Evolutionary conservation across 177 flowering plant species (phyloP), one percentile per base, ranked within the genome.

Genomic region (Vitis hybrid): DNA sequence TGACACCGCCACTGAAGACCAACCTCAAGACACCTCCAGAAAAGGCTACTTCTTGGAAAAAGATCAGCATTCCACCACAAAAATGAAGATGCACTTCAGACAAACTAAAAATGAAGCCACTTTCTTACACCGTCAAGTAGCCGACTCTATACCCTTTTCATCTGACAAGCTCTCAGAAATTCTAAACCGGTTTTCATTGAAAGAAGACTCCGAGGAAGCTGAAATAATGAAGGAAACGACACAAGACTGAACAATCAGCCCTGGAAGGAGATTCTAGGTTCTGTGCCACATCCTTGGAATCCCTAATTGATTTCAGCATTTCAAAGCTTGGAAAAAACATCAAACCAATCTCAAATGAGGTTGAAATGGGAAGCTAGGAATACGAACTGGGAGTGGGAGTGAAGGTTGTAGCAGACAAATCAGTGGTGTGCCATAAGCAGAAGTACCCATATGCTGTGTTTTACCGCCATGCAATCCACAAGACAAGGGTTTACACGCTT

Each of bases 391-490:
- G 31, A 50, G 2, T 26, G 12, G 81, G 69, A n/a, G 68, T 76
- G 15, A 58, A 72, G n/a, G 39, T 31, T 0, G 39, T 31, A 0
- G 39, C 39, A 31, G 39, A 31, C 3, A 31, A 31, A 31, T 31
- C 39, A 3, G 3, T 31, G 39, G 39, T 31, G 39, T 31, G 39
- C 39, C 39, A 31, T 31, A 31, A 31, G 29, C 56, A 65, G 50
- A 68, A 61, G 3, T 86, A 82, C 53, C 65, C 69, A 0, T 81
- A 84, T 8, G 80, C 83, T 0, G 83, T 84, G 54, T 82, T 79
- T 67, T 81, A 79, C 59, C 82, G 89, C 73, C 87, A 84, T 58
- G 58, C 69, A 22, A 71, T 74, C 1, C 65, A 48, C 1, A 59
- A 57, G 18, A 81, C 83, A 22, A 78, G 50, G 29, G 79, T 79